A percentile compares a stretch with the other conserved stretches of the same genome.
These are phyloP conservation scores for Fusarium tjaetaba DNA, from an alignment of 2,329 filamentous ascomycete species.

Conservation along the genomic window DNA sequence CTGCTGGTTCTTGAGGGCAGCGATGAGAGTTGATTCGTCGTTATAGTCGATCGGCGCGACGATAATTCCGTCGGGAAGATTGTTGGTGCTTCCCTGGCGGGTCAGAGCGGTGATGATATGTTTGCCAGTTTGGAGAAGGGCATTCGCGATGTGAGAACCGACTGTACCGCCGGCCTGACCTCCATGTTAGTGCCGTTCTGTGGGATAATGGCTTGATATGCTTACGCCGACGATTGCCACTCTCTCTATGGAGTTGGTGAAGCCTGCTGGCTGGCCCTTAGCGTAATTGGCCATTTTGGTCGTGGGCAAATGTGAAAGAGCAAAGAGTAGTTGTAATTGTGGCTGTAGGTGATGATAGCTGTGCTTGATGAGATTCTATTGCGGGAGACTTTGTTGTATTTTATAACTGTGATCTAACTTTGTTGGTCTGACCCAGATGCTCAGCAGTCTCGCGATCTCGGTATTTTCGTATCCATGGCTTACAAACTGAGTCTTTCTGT, in stretches of 20 bases:
- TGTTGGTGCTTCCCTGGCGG: constrained; percentile 54
- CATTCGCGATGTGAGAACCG: constrained; percentile 47
- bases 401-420: not conserved
- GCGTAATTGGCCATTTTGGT: constrained; percentile 32
- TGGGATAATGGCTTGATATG: not conserved
- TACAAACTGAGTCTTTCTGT: rapidly evolving
- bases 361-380: not conserved
- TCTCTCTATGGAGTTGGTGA: constrained; percentile 50
- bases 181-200: rapidly evolving
- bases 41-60: constrained; percentile 55
- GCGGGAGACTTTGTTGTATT: rapidly evolving
- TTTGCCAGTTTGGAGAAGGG: constrained; percentile 59
- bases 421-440: rapidly evolving
- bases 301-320: rapidly evolving
- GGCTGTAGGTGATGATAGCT: rapidly evolving
- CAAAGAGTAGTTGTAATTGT: rapidly evolving
- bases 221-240: constrained; percentile 57
- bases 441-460: not conserved
- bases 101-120: constrained; percentile 64
- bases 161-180: constrained; percentile 19
- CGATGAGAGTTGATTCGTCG: constrained; percentile 54
- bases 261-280: constrained; percentile 36
- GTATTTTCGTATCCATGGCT: rapidly evolving
- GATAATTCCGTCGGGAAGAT: constrained; percentile 56
- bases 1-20: constrained; percentile 63